phyloP scores from a whole-genome alignment of 805 yeast species.

The Torulaspora franciscae region DNA sequence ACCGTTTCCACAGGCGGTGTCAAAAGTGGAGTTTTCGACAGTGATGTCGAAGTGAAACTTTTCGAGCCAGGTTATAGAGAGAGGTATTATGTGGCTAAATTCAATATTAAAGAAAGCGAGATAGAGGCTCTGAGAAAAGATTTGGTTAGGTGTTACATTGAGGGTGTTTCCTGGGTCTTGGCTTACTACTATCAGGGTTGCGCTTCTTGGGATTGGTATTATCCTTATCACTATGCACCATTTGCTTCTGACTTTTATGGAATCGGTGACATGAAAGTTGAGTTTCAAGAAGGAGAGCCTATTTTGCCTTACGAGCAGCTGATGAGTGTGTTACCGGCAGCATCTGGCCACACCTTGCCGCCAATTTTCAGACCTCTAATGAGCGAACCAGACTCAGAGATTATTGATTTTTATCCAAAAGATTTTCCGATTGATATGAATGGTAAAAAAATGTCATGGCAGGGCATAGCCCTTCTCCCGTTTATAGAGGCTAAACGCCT shows the following conservation, averaged over 20 bases:
- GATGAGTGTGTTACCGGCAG: constrained; percentile 94
- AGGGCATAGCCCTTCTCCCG: constrained; percentile 84
- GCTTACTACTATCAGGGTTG: constrained; percentile 95
- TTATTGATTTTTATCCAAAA: constrained; percentile 86
- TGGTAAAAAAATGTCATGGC: constrained; percentile 94
- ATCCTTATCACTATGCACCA: constrained; percentile 96
- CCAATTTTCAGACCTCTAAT: constrained; percentile 73
- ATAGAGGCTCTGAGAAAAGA: constrained; percentile 49
- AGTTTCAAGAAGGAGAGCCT: constrained; percentile 67
- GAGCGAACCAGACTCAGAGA: constrained; percentile 74
- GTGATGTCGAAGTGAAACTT: constrained; percentile 54
- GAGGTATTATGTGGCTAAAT: constrained; percentile 76
- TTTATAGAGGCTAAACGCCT: constrained; percentile 82
- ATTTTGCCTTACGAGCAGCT: constrained; percentile 88
- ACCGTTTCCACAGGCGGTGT: constrained; percentile 29
- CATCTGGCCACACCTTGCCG: constrained; percentile 82
- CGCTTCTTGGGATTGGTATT: constrained; percentile 98
- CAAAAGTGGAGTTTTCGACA: constrained; percentile 38
- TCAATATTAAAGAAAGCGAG: constrained; percentile 51
- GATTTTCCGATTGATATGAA: constrained; percentile 90
- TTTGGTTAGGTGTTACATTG: constrained; percentile 71
- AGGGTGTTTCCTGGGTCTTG: constrained; percentile 96
- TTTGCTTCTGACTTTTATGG: constrained; percentile 83
- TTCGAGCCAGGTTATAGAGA: constrained; percentile 85
- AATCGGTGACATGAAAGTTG: constrained; percentile 46